Evolutionary conservation across 2,329 filamentous ascomycete species (phyloP).

Genomic region (Sporothrix inflata): DNA sequence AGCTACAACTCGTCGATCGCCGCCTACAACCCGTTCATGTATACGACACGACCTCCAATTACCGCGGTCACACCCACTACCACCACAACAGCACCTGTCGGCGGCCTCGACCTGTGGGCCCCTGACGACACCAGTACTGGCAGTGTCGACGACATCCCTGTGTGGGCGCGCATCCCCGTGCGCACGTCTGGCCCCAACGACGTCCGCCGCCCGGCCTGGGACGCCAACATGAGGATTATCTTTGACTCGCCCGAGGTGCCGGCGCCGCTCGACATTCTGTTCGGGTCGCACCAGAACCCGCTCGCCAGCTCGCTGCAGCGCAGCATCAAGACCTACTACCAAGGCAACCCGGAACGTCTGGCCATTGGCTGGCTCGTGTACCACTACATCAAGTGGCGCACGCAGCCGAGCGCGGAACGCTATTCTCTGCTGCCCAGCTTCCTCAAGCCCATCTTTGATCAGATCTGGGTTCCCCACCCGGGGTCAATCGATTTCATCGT

Average conservation of each 20-base stretch:
- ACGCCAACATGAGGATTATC: slow-evolving; percentile 21
- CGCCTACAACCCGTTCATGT: background rate
- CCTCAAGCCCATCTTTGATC: slow-evolving; percentile 17
- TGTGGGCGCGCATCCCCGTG: slow-evolving; percentile 21
- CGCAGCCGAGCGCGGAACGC: slow-evolving; percentile 5
- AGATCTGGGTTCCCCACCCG: slow-evolving; percentile 10
- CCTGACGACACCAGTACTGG: background rate
- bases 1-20: background rate
- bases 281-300: slow-evolving; percentile 8
- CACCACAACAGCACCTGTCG: background rate
- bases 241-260: slow-evolving; percentile 20
- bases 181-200: background rate
- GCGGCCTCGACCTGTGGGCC: too few relatives aligned
- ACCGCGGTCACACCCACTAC: background rate
- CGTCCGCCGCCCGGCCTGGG: slow-evolving; percentile 15
- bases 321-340: slow-evolving; percentile 11
- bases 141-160: background rate
- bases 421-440: slow-evolving; percentile 13
- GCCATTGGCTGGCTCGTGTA: slow-evolving; percentile 17
- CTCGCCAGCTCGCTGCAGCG: slow-evolving; percentile 24
- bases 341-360: slow-evolving; percentile 5
- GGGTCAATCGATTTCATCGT: slow-evolving; percentile 22
- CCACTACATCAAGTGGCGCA: slow-evolving; percentile 28
- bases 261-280: slow-evolving; percentile 22
- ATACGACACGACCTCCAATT: background rate